A percentile compares a stretch with the other conserved stretches of the same genome.
These are phyloP conservation scores for Starmerella apicola DNA, from an alignment of 805 yeast species.

Conservation along the genomic window DNA sequence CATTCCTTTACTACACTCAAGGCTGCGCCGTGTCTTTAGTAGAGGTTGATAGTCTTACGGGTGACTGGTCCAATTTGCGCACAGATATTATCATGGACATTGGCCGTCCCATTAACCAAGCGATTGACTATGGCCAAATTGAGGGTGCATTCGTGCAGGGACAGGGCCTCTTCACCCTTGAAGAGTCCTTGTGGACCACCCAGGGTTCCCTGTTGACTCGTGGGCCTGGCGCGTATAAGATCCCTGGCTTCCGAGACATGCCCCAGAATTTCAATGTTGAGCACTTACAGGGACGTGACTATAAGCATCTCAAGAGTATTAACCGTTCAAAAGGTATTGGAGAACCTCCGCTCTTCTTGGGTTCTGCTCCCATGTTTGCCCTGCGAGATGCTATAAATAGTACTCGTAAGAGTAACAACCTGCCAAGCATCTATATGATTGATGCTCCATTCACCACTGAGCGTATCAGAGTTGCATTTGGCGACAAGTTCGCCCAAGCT, in stretches of 20 bases:
- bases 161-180: slow-evolving; percentile 38
- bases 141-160: slow-evolving; percentile 42
- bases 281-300: slow-evolving; percentile 32
- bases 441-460: slow-evolving; percentile 36
- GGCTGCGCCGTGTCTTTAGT: slow-evolving; percentile 35
- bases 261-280: slow-evolving; percentile 36
- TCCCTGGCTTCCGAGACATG: slow-evolving; percentile 38
- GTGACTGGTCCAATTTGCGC: slow-evolving; percentile 35
- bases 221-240: slow-evolving; percentile 40
- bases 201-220: slow-evolving; percentile 34
- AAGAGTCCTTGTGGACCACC: slow-evolving; percentile 36
- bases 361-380: slow-evolving; percentile 34
- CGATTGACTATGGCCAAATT: slow-evolving; percentile 40
- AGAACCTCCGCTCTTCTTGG: slow-evolving; percentile 40
- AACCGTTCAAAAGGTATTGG: slow-evolving; percentile 38
- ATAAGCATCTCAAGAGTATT: slow-evolving; percentile 34
- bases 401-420: slow-evolving; percentile 29
- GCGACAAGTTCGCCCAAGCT: slow-evolving; percentile 27
- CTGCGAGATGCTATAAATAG: slow-evolving; percentile 33
- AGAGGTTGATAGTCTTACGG: slow-evolving; percentile 38
- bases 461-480: slow-evolving; percentile 32
- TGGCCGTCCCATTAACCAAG: slow-evolving; percentile 38
- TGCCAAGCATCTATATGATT: slow-evolving; percentile 14
- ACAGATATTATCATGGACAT: slow-evolving; percentile 38
- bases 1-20: slow-evolving; percentile 37